Percentiles rank a stretch among this genome's conserved stretches.
These are phyloP conservation scores for Cyclotella cryptica DNA, from an alignment of 108 stramenopile genomes.

Conservation along the genomic window DNA sequence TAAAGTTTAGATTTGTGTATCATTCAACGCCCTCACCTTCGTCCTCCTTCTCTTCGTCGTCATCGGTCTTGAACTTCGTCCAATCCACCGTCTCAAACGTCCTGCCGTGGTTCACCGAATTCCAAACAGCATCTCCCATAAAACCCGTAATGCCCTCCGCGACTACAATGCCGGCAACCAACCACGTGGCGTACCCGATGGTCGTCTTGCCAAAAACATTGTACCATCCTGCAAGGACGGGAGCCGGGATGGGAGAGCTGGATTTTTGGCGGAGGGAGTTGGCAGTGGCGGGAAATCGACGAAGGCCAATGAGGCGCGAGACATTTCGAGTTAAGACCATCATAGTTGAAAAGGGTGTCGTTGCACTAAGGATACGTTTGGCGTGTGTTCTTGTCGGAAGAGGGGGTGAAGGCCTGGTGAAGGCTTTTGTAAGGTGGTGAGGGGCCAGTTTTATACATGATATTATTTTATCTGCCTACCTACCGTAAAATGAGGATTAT, in stretches of 20 bases:
- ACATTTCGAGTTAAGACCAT: slow-evolving; percentile 30
- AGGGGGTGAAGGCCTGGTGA: too few species aligned
- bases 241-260: slow-evolving; percentile 43
- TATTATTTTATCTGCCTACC: too few species aligned
- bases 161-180: slow-evolving; percentile 77
- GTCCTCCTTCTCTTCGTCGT: slow-evolving; percentile 85
- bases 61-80: slow-evolving; percentile 78
- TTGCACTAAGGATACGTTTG: too few species aligned
- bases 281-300: slow-evolving; percentile 30
- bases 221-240: slow-evolving; percentile 44
- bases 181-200: slow-evolving; percentile 83
- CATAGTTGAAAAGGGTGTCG: neutral
- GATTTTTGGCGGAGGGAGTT: slow-evolving; percentile 33
- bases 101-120: slow-evolving; percentile 74
- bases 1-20: neutral
- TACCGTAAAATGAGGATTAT: too few species aligned
- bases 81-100: slow-evolving; percentile 86
- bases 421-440: too few species aligned
- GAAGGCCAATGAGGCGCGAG: slow-evolving; percentile 27
- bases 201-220: slow-evolving; percentile 83
- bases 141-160: slow-evolving; percentile 75
- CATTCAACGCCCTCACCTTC: slow-evolving; percentile 77
- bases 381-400: too few species aligned
- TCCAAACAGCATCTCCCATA: slow-evolving; percentile 73
- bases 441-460: too few species aligned